A percentile compares a stretch with the other conserved stretches of the same genome.
These are phyloP conservation scores for Cercospora beticola DNA, from an alignment of 2,329 filamentous ascomycete species.

Conservation along the genomic window DNA sequence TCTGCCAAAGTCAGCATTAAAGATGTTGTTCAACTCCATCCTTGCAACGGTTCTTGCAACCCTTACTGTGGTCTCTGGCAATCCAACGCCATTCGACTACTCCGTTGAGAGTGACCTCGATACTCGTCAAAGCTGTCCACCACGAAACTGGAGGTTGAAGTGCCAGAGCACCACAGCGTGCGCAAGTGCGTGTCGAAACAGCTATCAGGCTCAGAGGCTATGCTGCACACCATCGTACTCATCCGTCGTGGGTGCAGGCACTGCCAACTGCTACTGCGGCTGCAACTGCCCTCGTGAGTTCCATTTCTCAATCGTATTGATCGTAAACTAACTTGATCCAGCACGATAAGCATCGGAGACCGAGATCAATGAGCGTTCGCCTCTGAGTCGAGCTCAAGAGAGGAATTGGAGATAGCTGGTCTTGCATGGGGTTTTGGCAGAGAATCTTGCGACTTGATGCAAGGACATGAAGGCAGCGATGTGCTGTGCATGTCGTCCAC, in stretches of 20 bases:
- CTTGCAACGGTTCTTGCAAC: not conserved
- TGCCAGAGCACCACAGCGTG: not conserved
- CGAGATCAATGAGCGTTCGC: not conserved
- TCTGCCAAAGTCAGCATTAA: not conserved
- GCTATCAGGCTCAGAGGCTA: not conserved
- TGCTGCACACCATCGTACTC: not conserved
- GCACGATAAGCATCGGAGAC: not conserved
- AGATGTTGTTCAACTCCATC: not conserved
- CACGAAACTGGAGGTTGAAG: not conserved
- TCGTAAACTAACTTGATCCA: not conserved
- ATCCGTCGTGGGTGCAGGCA: not conserved
- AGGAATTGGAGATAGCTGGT: not conserved
- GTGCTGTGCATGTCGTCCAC: not conserved
- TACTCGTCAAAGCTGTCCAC: not conserved
- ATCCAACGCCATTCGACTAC: not conserved
- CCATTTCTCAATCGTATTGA: not conserved
- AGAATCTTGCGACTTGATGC: not conserved
- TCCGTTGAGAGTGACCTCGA: not conserved
- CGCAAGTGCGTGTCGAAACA: not conserved
- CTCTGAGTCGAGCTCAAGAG: not conserved
- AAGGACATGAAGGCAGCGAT: not conserved
- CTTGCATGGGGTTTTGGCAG: not conserved
- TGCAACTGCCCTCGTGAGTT: slow-evolving; percentile 1
- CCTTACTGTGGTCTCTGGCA: not conserved
- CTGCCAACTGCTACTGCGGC: not conserved